Conservation (phyloP, 148 eudicot species). For the Camellia sinensis region DNA sequence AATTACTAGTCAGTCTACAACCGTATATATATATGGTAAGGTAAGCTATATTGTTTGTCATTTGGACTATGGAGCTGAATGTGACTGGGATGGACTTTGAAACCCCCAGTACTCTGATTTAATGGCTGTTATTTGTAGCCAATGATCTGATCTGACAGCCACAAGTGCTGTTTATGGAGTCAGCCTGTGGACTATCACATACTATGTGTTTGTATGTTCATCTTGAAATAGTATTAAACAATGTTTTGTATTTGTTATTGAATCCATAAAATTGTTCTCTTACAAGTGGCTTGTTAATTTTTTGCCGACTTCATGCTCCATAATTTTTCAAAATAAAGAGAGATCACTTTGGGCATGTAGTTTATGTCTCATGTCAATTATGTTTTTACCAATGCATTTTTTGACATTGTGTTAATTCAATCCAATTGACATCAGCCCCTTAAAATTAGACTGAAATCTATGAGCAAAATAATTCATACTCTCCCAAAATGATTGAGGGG, state of each 20-base stretch:
- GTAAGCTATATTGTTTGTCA: neutral
- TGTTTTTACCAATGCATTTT: no score
- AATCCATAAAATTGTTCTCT: neutral
- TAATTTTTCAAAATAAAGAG: neutral
- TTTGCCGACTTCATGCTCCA: neutral
- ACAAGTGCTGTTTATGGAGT: constrained; percentile 27
- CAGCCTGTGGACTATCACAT: constrained; percentile 16
- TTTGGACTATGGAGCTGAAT: constrained; percentile 8
- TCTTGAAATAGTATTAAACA: constrained; percentile 9
- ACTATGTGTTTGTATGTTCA: constrained; percentile 7
- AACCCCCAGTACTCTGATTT: neutral
- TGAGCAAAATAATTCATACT: no score
- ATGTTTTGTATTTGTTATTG: neutral
- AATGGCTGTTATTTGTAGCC: constrained; percentile 26
- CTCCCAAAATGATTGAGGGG: no score
- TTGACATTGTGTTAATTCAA: no score
- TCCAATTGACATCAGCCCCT: no score
- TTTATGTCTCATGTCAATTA: no score
- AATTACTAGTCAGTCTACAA: neutral
- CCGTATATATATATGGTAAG: neutral
- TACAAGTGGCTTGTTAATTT: neutral
- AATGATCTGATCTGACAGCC: constrained; percentile 3
- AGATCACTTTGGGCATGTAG: no score
- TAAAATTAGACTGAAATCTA: no score
- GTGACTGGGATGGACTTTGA: neutral